Percentiles rank a stretch among this genome's conserved stretches.
phyloP scores from a whole-genome alignment of 1,139 yeast species.

The Suhomyces yuchorum region DNA sequence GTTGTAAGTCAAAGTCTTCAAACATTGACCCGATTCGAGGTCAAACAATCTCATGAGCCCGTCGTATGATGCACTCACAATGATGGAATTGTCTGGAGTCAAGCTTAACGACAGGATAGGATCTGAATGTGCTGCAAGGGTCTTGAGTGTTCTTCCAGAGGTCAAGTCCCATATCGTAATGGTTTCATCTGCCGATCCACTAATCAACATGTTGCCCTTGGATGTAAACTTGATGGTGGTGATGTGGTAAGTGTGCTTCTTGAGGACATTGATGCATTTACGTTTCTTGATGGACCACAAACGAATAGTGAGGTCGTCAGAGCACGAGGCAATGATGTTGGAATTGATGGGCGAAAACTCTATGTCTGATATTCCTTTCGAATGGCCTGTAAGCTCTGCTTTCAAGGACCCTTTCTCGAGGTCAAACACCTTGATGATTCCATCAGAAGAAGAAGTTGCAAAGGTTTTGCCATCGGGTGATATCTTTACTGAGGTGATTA shows the following conservation, averaged over 20 bases:
- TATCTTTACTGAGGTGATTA: constrained; percentile 52
- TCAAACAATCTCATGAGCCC: constrained; percentile 90
- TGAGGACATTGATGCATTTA: constrained; percentile 58
- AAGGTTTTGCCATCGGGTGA: constrained; percentile 65
- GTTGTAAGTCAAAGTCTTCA: constrained; percentile 78
- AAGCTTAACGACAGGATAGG: constrained; percentile 79
- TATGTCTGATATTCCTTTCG: constrained; percentile 67
- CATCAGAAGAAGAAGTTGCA: constrained; percentile 56
- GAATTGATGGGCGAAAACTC: constrained; percentile 74
- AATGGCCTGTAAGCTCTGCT: constrained; percentile 58
- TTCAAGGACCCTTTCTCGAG: constrained; percentile 30
- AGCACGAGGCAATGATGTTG: constrained; percentile 75
- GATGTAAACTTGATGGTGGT: constrained; percentile 69
- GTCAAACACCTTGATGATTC: constrained; percentile 45
- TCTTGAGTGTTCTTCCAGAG: constrained; percentile 69
- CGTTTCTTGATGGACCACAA: constrained; percentile 64
- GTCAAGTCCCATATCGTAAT: constrained; percentile 87
- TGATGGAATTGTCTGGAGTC: constrained; percentile 76
- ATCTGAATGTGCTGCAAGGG: constrained; percentile 91
- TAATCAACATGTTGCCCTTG: constrained; percentile 76
- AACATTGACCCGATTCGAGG: constrained; percentile 84
- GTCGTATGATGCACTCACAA: constrained; percentile 88
- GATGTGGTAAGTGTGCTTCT: constrained; percentile 86
- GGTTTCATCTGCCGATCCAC: constrained; percentile 91
- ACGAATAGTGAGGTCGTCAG: constrained; percentile 82